phyloP scores from a whole-genome alignment of 2,329 filamentous ascomycete genomes.

The Cordyceps tenuipes region DNA sequence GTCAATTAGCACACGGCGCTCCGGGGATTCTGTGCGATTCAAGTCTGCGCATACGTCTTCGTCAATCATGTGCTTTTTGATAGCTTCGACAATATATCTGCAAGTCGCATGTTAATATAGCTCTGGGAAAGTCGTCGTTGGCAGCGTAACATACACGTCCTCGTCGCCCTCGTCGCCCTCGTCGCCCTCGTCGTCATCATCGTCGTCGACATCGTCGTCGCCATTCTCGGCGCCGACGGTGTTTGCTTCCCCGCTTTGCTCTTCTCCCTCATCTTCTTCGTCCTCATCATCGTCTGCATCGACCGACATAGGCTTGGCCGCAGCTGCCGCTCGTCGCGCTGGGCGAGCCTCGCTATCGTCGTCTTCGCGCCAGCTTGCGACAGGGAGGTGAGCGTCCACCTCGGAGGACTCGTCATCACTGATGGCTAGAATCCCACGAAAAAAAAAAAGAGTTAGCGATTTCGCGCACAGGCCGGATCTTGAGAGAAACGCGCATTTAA shows the following conservation, averaged over 20 bases:
- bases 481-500: not conserved
- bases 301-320: constrained; percentile 26
- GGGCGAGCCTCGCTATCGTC: constrained; percentile 13
- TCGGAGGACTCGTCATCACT: constrained; percentile 31
- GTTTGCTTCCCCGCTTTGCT: constrained; percentile 30
- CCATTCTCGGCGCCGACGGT: not conserved
- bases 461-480: not conserved
- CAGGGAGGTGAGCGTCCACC: constrained; percentile 19
- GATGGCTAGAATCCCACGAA: constrained; percentile 21
- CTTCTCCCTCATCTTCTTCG: constrained; percentile 35
- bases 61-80: constrained; percentile 56
- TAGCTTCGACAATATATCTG: constrained; percentile 69
- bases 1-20: not conserved
- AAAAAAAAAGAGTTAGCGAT: not conserved
- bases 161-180: constrained; percentile 6
- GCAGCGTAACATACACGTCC: constrained; percentile 18
- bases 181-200: not conserved
- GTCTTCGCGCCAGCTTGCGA: constrained; percentile 18
- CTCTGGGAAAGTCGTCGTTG: not conserved
- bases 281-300: constrained; percentile 30
- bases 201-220: not conserved
- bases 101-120: constrained; percentile 15
- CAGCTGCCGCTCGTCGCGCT: constrained; percentile 18
- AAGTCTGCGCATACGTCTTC: constrained; percentile 36
- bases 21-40: not conserved